Base-by-base conservation (phyloP, 306 rosid genomes). In the Psophocarpus tetragonolobus region DNA sequence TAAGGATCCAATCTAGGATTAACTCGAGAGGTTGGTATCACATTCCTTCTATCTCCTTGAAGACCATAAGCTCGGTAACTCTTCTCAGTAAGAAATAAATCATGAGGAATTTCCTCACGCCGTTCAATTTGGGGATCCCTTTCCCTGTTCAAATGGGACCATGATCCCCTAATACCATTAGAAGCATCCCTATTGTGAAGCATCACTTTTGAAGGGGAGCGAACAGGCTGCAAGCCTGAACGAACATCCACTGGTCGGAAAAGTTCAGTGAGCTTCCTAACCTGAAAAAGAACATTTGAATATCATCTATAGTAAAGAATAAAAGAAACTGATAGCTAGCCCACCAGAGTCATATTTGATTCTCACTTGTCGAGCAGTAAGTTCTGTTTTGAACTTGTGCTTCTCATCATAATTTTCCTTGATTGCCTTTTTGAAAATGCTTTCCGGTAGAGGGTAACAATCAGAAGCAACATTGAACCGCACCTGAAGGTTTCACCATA, bases 21-120 rank as follows among this genome's bases (percentile, higher is more conserved):
- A 42, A 68, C 33, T 36, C 3, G 94, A 78, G 88, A 61, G 53
- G 81, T 61, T 14, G 79, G 79, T 53, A 69, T 50, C 61, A 48
- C 58, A 50, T 87, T 77, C 71, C 91, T 85, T 75, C 90, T 89
- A 53, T 85, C 92, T 56, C 88, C 86, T 32, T 71, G 94, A 33
- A 88, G 94, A 68, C 94, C 98, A 81, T 89, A 88, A 66, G 94
- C 71, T 81, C 86, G 90, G 79, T 92, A 94, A 39, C 90, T 96
- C 86, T 80, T 87, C 71, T 91, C 96, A 4, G 88, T 85, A 21
- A 68, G 85, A 84, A 80, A 91, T 48, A 89, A 84, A 78, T 89
- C 87, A 45, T 68, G 84, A 44, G 90, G 81, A 81, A 50, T 66
- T 27, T 86, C 93, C 88, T 85, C 94, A n/a, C n/a, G n/a, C n/a